Percentiles rank a stretch among this genome's conserved stretches.
Evolutionary conservation across 2,329 filamentous ascomycete species (phyloP).

Genomic region (Nigrospora osmanthi): DNA sequence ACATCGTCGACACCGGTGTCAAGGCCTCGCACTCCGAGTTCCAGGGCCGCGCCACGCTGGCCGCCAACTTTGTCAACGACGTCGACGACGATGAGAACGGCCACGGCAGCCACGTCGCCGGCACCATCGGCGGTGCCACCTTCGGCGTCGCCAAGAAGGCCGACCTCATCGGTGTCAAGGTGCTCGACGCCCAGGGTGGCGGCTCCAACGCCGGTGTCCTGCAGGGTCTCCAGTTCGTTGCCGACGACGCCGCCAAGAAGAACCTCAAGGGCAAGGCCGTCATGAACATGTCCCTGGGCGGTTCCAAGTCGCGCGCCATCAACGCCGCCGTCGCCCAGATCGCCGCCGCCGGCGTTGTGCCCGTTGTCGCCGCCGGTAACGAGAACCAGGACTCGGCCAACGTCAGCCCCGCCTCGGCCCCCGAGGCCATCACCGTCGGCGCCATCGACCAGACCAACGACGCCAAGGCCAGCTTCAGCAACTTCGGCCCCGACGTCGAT

Average conservation of each 20-base stretch:
- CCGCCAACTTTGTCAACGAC: constrained; percentile 42
- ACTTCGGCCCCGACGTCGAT: constrained; percentile 46
- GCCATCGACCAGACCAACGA: constrained; percentile 47
- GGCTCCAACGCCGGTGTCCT: constrained; percentile 46
- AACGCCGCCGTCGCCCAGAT: constrained; percentile 47
- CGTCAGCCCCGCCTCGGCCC: constrained; percentile 46
- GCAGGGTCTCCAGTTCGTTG: constrained; percentile 50
- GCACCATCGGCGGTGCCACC: constrained; percentile 51
- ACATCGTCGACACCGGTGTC: constrained; percentile 61
- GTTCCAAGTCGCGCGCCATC: constrained; percentile 37
- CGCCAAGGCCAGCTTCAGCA: constrained; percentile 44
- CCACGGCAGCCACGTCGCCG: constrained; percentile 57
- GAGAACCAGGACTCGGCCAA: constrained; percentile 41
- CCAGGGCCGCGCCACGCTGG: constrained; percentile 45
- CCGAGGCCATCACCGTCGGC: constrained; percentile 51
- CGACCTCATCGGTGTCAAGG: constrained; percentile 51
- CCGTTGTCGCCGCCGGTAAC: constrained; percentile 55
- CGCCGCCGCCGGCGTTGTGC: constrained; percentile 41
- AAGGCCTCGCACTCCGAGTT: constrained; percentile 46
- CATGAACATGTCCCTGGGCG: constrained; percentile 58
- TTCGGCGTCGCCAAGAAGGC: constrained; percentile 56
- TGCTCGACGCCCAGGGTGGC: constrained; percentile 40
- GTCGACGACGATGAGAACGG: constrained; percentile 45
- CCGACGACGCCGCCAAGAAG: constrained; percentile 33
- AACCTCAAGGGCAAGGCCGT: constrained; percentile 43